A percentile compares a stretch with the other conserved stretches of the same genome.
These are phyloP conservation scores for Ceratobasidium theobromae DNA, from an alignment of 1,284 basidiomycete species.

Conservation along the genomic window DNA sequence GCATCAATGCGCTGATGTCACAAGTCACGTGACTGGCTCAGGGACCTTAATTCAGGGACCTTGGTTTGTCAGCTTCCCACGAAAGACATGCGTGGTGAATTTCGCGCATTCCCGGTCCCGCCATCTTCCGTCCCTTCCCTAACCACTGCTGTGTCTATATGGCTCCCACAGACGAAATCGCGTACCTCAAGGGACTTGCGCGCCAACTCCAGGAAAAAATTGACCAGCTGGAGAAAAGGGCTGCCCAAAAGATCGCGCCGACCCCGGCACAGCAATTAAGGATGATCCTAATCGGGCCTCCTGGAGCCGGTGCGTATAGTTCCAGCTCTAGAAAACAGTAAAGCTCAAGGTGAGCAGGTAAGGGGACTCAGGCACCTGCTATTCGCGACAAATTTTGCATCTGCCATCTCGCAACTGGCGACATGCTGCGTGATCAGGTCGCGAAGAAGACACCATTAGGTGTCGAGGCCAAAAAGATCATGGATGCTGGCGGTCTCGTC, in stretches of 20 bases:
- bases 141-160: slow-evolving; percentile 43
- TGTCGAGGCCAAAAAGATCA: slow-evolving; percentile 93
- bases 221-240: slow-evolving; percentile 62
- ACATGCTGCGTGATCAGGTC: slow-evolving; percentile 97
- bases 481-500: slow-evolving; percentile 94
- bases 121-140: neutral
- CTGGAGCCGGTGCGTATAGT: slow-evolving; percentile 79
- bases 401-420: slow-evolving; percentile 97
- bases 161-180: slow-evolving; percentile 71
- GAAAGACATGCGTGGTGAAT: slow-evolving; percentile 19
- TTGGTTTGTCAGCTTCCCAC: slow-evolving; percentile 17
- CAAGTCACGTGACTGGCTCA: slow-evolving; percentile 4
- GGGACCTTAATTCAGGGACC: slow-evolving; percentile 8
- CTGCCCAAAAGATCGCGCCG: slow-evolving; percentile 40
- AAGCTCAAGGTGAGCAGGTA: slow-evolving; percentile 57
- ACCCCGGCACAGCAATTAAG: slow-evolving; percentile 76
- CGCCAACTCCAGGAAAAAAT: slow-evolving; percentile 82
- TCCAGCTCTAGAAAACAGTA: too few species aligned
- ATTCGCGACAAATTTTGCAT: slow-evolving; percentile 93
- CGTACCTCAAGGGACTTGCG: slow-evolving; percentile 88
- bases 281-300: slow-evolving; percentile 92
- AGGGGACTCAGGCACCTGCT: slow-evolving; percentile 95
- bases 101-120: slow-evolving; percentile 8
- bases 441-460: slow-evolving; percentile 84
- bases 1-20: neutral